phyloP scores from a whole-genome alignment of 768 basidiomycete genomes.

The Phlebiopsis flavidoalba region DNA sequence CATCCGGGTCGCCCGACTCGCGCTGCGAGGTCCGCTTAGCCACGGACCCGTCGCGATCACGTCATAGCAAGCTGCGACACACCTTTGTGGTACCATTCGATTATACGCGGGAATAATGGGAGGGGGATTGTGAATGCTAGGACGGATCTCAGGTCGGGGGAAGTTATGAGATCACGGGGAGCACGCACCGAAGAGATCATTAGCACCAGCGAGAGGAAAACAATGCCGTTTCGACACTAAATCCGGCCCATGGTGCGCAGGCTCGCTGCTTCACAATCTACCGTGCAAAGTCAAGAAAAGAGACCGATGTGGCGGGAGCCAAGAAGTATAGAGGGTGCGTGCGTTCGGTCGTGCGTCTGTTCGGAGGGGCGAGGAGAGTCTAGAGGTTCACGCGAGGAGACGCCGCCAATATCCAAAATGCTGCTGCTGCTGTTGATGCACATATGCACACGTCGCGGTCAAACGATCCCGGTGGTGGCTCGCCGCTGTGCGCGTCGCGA shows the following conservation, averaged over 20 bases:
- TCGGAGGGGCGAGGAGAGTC: neutral
- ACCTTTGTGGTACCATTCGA: constrained; percentile 87
- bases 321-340: neutral
- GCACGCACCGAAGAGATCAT: constrained; percentile 69
- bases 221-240: constrained; percentile 69
- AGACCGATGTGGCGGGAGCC: constrained; percentile 4
- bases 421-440: too few relatives aligned
- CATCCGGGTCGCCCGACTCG: constrained; percentile 66
- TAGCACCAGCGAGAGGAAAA: constrained; percentile 89
- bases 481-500: neutral
- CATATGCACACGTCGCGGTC: neutral
- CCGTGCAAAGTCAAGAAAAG: neutral
- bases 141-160: constrained; percentile 2
- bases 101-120: constrained; percentile 97
- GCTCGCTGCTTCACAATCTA: neutral
- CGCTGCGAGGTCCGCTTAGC: constrained; percentile 34
- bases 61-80: constrained; percentile 17
- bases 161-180: neutral
- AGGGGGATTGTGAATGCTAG: constrained; percentile 89
- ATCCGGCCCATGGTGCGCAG: constrained; percentile 1
- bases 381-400: too few relatives aligned
- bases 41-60: neutral
- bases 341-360: neutral
- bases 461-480: neutral
- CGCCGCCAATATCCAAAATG: too few relatives aligned